Base-by-base conservation (phyloP, 2,329 filamentous ascomycete genomes). In the Hymenoscyphus fructigenus region DNA sequence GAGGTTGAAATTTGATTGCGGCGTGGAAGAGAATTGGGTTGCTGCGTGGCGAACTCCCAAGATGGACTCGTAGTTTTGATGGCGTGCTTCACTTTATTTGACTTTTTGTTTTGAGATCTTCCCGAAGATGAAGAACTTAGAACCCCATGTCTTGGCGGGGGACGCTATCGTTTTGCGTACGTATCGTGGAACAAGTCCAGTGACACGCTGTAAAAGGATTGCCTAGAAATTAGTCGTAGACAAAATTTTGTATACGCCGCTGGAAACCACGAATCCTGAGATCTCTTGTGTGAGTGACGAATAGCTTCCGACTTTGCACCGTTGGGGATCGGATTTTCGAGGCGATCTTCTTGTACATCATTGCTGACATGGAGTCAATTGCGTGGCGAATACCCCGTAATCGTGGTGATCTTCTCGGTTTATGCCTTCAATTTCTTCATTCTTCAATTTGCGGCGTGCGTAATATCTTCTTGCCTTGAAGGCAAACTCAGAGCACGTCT, bases 391-490 rank as follows among this genome's bases (percentile, higher is more conserved):
- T 50, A 50, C 3, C 41, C n/a, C 17, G 44, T 50, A n/a, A 50
- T n/a, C 44, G n/a, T 50, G n/a, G 44, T 50, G 44, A 50, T 50
- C 44, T 50, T 50, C 44, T 50, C 44, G 9, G n/a, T 23, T 50
- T 50, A 10, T 23, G 9, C 23, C 44, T 20, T 23, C n/a, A 10
- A 23, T 9, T 36, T 36, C n/a, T n/a, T n/a, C n/a, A n/a, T 12
- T 50, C 44, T 20, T 23, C n/a, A 10, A 23, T 9, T 36, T 36
- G 34, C 9, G n/a, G 20, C 9, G n/a, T 50, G 44, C 44, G 44
- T 50, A 50, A 50, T 50, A 50, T 50, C n/a, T 12, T 47, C 44
- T 23, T 50, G 44, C 44, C 44, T 50, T 50, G 44, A 50, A 50
- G 44, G 44, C 44, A 50, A 23, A 20, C 3, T 10, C n/a, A 20